These are phyloP conservation scores for Geosmithia flava DNA, from an alignment of 2,329 filamentous ascomycete genomes.

Conservation along the genomic window DNA sequence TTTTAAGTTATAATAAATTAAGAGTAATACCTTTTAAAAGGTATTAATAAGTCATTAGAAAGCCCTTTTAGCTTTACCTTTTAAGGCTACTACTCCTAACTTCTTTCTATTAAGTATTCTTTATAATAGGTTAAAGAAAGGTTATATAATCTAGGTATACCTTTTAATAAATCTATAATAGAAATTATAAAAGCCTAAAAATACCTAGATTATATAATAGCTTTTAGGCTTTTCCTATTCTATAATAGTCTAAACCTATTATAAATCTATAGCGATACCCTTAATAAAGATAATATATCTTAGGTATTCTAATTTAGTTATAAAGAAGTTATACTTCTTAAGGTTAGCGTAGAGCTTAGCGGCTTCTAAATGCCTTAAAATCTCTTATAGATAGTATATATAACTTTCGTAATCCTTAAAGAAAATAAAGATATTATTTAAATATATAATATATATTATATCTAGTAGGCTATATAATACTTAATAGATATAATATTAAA, in stretches of 20 bases:
- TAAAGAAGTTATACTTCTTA: neutral
- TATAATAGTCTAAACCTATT: neutral
- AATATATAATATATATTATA: conserved; percentile 9
- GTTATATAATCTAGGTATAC: neutral
- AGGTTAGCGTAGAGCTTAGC: neutral
- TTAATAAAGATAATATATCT: neutral
- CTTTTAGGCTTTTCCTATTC: neutral
- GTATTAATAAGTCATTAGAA: neutral
- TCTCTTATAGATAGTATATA: neutral
- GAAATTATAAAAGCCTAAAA: conserved; percentile 5
- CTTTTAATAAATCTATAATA: neutral
- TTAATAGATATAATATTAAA: conserved; percentile 10
- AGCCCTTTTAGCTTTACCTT: too few species aligned
- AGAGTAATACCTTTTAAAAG: neutral
- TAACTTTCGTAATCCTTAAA: conserved; percentile 7
- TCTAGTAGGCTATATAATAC: conserved; percentile 5
- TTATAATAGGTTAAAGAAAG: conserved; percentile 2
- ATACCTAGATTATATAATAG: conserved; percentile 1
- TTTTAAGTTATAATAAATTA: neutral
- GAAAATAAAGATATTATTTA: conserved; percentile 10
- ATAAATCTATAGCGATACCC: neutral
- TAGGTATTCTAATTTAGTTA: too few species aligned
- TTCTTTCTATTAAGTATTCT: neutral
- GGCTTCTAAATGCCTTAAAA: conserved; percentile 1
- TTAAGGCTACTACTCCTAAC: neutral